These are phyloP conservation scores for Amoeboaphelidium occidentale DNA, from an alignment of 371 early-diverging fungal species.

Conservation along the genomic window DNA sequence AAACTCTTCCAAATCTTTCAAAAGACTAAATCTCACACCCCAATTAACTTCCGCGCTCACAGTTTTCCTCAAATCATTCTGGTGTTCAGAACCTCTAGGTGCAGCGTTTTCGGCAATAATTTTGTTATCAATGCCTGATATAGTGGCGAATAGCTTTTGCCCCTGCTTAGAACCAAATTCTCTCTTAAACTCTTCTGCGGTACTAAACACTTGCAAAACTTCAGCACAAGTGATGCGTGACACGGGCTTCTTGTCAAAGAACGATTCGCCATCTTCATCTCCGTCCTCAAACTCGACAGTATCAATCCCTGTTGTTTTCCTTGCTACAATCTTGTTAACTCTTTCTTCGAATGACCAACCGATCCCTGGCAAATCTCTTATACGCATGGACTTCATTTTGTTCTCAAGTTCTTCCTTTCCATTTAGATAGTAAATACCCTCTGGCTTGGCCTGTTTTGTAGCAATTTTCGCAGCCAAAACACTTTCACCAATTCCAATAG, in stretches of 20 bases:
- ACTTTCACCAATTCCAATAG: neutral
- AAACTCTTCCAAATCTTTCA: slow-evolving; percentile 28
- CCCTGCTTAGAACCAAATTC: slow-evolving; percentile 48
- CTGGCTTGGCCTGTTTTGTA: slow-evolving; percentile 54
- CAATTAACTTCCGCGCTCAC: slow-evolving; percentile 17
- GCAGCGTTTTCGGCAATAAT: neutral
- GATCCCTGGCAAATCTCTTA: slow-evolving; percentile 19
- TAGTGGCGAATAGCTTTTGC: slow-evolving; percentile 23
- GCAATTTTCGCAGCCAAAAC: slow-evolving; percentile 20
- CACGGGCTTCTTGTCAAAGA: slow-evolving; percentile 16
- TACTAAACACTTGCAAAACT: slow-evolving; percentile 16
- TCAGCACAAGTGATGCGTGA: slow-evolving; percentile 27
- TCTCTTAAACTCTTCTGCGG: slow-evolving; percentile 18
- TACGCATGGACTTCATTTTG: slow-evolving; percentile 3
- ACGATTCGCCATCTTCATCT: slow-evolving; percentile 14
- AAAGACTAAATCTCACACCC: slow-evolving; percentile 56
- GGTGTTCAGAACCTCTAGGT: neutral
- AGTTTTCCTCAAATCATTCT: neutral
- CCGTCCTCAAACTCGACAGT: too few relatives aligned
- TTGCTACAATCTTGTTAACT: neutral
- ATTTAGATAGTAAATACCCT: slow-evolving; percentile 26
- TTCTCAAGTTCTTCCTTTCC: slow-evolving; percentile 8
- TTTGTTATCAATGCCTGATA: neutral
- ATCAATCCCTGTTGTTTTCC: neutral
- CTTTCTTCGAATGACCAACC: slow-evolving; percentile 8